A percentile compares a stretch with the other conserved stretches of the same genome.
Conservation (phyloP, 2,329 filamentous ascomycete genomes). For the Colletotrichum shisoi region DNA sequence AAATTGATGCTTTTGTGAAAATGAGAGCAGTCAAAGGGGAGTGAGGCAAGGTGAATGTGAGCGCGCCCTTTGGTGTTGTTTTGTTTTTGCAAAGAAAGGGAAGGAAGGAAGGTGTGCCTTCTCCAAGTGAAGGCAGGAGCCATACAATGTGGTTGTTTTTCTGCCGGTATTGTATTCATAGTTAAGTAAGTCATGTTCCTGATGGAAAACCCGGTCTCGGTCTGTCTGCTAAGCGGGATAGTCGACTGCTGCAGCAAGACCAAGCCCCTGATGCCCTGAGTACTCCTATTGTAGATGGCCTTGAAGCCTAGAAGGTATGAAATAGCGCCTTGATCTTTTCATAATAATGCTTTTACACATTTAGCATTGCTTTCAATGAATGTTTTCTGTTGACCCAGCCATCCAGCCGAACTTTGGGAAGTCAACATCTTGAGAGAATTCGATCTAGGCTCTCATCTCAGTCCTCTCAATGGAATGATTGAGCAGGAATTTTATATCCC, state of each 20-base stretch:
- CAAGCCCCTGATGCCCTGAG: too few species aligned
- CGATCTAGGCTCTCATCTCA: background rate
- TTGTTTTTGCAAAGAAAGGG: background rate
- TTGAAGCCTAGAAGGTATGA: background rate
- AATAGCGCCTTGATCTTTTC: rapidly evolving
- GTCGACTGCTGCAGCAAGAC: background rate
- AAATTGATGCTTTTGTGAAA: background rate
- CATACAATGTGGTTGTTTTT: background rate
- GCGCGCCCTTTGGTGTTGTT: too few species aligned
- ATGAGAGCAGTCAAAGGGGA: background rate
- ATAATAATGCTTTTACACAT: too few species aligned
- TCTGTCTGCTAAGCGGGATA: background rate
- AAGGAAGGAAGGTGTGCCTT: too few species aligned
- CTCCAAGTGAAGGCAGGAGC: background rate
- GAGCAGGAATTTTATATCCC: too few species aligned
- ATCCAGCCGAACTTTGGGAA: background rate
- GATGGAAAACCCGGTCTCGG: too few species aligned
- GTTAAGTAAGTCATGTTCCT: too few species aligned
- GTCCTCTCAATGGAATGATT: background rate
- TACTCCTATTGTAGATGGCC: background rate
- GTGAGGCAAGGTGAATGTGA: background rate
- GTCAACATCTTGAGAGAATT: too few species aligned
- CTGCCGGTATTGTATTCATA: background rate
- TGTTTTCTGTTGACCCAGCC: background rate
- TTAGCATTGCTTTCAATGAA: too few species aligned